Base-by-base conservation (phyloP, 2,329 filamentous ascomycete genomes). In the Dothistroma septosporum region DNA sequence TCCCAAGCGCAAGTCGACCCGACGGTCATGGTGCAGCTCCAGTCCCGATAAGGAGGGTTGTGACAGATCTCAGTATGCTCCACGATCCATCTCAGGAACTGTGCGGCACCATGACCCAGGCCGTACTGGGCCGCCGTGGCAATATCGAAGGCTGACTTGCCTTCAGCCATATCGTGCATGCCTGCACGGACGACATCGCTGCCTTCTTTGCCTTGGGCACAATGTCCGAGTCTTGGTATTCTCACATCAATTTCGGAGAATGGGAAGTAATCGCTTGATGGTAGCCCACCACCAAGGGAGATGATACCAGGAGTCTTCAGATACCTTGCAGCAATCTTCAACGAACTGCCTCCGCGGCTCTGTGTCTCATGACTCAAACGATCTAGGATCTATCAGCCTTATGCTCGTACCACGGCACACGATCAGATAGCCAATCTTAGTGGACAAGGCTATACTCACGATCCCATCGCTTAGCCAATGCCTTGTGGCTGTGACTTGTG, bases 51-150 rank as follows among this genome's bases (percentile, higher is more conserved):
- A 0, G 90, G 91, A 16, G 93, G 92, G 63, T 85, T 82, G 75
- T 91, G 90, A 16, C 96, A 86, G 59, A 97, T 85, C 78, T 99
- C 93, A 0, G 92, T 96, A 77, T 97, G 94, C 79, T 99, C 94
- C 0, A 92, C 95, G 55, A 97, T 82, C 78, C 90, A 97, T 62
- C 94, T 87, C 64, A 97, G 79, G 75, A 99, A 81, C 77, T 96
- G 94, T 3, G 91, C 89, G 11, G 91, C 86, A 19, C 94, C 94
- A 19, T 86, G 86, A 9, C 92, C 87, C 77, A 96, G 92, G 35
- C 90, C 91, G 74, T 99, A 99, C 78, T 99, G 97, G 74, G 97
- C 87, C 0, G 89, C 89, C 64, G 95, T 91, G 50, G 90, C 86
- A 55, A 99, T 84, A 77, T 99, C 94, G 78, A 76, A 86, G 28